These are phyloP conservation scores for Kewa caespitosa DNA, from an alignment of 179 eudicot species.

Conservation along the genomic window DNA sequence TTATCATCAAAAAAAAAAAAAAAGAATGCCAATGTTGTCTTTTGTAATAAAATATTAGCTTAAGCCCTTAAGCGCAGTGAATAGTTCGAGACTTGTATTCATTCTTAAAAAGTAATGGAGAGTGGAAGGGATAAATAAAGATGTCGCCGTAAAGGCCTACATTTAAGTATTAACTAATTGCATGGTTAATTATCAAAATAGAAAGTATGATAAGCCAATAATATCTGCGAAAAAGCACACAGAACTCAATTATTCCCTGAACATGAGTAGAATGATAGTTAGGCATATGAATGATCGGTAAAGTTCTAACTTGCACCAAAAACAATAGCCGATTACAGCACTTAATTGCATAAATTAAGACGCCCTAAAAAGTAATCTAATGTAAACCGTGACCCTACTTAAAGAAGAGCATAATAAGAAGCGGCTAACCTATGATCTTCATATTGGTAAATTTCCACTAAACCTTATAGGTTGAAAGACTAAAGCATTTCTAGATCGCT, in stretches of 20 bases:
- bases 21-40: background rate
- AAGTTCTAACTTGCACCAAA: conserved; percentile 14
- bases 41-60: background rate
- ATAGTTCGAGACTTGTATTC: background rate
- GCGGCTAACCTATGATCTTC: conserved; percentile 10
- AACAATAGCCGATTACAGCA: conserved; percentile 13
- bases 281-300: conserved; percentile 14
- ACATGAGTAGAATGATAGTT: conserved; percentile 2
- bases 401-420: conserved; percentile 5
- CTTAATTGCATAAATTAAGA: conserved; percentile 5
- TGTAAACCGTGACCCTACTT: background rate
- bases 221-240: conserved; percentile 2
- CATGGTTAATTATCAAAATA: conserved; percentile 1
- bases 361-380: conserved; percentile 22
- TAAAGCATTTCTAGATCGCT: background rate
- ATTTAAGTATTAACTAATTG: background rate
- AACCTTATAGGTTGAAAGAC: background rate
- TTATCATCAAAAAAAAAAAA: no score
- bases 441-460: background rate
- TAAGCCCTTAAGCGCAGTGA: conserved; percentile 1
- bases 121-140: background rate
- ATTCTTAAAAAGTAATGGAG: no score
- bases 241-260: conserved; percentile 1
- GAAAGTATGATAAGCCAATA: conserved; percentile 14
- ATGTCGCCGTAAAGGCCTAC: background rate